Conservation (phyloP, 371 early-diverging fungal genomes). For the Rhizomucor pusillus region DNA sequence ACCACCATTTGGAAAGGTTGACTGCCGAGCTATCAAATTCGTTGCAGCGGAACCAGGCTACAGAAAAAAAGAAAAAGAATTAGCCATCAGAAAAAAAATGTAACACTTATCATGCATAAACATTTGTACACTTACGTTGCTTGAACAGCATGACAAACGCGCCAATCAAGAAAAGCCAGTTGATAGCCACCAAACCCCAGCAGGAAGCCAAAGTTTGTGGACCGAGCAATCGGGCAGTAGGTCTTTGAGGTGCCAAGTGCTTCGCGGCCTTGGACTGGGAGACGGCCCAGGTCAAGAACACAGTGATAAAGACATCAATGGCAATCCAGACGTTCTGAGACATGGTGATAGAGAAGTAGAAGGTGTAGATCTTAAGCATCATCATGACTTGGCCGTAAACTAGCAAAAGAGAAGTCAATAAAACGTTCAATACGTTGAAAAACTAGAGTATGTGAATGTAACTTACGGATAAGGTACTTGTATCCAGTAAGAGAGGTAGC, state of each 20-base stretch:
- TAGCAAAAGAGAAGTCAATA: slow-evolving; percentile 23
- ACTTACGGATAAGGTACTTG: slow-evolving; percentile 59
- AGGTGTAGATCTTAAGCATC: slow-evolving; percentile 60
- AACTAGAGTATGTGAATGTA: not conserved
- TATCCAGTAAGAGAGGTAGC: slow-evolving; percentile 76
- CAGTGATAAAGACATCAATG: slow-evolving; percentile 64
- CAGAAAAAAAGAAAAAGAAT: slow-evolving; percentile 43
- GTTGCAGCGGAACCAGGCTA: slow-evolving; percentile 71
- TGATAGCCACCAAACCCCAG: slow-evolving; percentile 68
- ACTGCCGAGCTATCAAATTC: slow-evolving; percentile 71
- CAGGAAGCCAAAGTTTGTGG: slow-evolving; percentile 69
- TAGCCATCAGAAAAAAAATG: slow-evolving; percentile 31
- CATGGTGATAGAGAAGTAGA: slow-evolving; percentile 56
- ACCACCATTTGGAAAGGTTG: slow-evolving; percentile 78
- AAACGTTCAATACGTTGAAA: not conserved
- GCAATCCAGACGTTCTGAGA: slow-evolving; percentile 65
- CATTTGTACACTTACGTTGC: slow-evolving; percentile 20
- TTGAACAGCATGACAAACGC: slow-evolving; percentile 43
- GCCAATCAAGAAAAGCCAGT: slow-evolving; percentile 57
- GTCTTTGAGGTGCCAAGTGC: slow-evolving; percentile 56
- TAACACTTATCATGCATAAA: too few relatives aligned
- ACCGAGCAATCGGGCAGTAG: slow-evolving; percentile 78
- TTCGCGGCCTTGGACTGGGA: slow-evolving; percentile 65
- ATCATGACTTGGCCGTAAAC: slow-evolving; percentile 77
- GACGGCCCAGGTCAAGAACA: slow-evolving; percentile 67